Evolutionary conservation across 1,284 basidiomycete species (phyloP), one percentile per base, ranked within the genome.

Genomic region (Austropuccinia psidii): DNA sequence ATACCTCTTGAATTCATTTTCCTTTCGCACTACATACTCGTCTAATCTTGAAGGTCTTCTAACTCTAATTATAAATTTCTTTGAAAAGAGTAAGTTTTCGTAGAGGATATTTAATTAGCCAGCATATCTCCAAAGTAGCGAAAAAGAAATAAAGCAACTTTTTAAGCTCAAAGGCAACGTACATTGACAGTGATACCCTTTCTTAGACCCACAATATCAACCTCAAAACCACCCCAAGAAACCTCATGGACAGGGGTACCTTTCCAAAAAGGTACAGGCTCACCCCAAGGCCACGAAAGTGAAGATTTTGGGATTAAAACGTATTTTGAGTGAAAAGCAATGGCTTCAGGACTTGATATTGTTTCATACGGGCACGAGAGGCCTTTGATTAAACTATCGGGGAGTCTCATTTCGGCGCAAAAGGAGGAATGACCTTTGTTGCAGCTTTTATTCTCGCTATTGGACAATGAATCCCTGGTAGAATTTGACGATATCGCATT

Each of bases 191-290:
- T 66, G 15, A 75, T 35, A 2, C 55, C 57, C 37, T 54, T 76
- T 24, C 77, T 70, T 1, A 77, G 58, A 21, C 76, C 76, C 7
- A 78, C 76, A 0, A 78, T 39, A 60, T 78, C 77, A 1, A 69
- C 75, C 62, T 77, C 77, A 65, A 78, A 78, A 0, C 77, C 77
- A n/a, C 77, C 77, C 75, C 76, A 77, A 47, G 70, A 65, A 39
- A 78, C 61, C 49, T 70, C 57, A 39, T 77, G 75, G 21, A 76
- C 75, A 8, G 76, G 75, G 9, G 66, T 75, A 5, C 75, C 75
- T 13, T 73, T 70, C 55, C 75, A 70, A 65, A 78, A 78, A 0
- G 69, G 72, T 33, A 78, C 77, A 1, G 74, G 67, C 8, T 68
- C 75, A 13, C 76, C 75, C 57, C 64, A 77, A 17, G 77, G 77